Evolutionary conservation across 2,329 filamentous ascomycete species (phyloP), one percentile per base, ranked within the genome.

Genomic region (Fusarium foetens): DNA sequence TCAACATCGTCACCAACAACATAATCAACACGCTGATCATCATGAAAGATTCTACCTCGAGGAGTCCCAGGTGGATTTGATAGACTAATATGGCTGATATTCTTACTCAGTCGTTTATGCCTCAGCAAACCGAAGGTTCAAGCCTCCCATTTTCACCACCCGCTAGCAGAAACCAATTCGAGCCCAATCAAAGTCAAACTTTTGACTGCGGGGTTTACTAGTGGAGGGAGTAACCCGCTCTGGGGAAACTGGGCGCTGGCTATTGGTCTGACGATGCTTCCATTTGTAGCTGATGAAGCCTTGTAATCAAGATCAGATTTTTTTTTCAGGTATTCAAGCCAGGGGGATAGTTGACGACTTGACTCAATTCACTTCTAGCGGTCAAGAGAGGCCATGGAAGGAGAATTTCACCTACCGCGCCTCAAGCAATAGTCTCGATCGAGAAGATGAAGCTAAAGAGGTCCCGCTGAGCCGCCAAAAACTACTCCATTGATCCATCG

Each of bases 151-250:
- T 55, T 54, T 70, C 39, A 41, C 63, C 63, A 70, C 42, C 33
- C 48, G 62, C 59, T 52, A 58, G 33, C 42, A 49, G 39, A 33
- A 54, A 45, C 29, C 29, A 43, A 23, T 29, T 46, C 52, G 35
- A 61, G 48, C 41, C 65, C 51, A 68, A 63, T 49, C 39, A 63
- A 60, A 55, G 48, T 58, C 57, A 73, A 67, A 72, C 25, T 66
- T 70, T 70, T 70, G 66, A 74, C 72, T 77, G 75, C 75, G 75
- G 75, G 75, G 75, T 75, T 74, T 55, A 38, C 48, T 67, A 67
- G 63, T 62, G 46, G 63, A 58, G 55, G 27, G 54, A 53, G 63
- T 42, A 69, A 52, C 51, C 62, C 68, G 65, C 57, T 61, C 70
- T 61, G 71, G 75, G 75, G 62, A 74, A 64, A 60, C 61, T 62